phyloP scores from a whole-genome alignment of 2,329 filamentous ascomycete species.

The Emergomyces pasteurianus region DNA sequence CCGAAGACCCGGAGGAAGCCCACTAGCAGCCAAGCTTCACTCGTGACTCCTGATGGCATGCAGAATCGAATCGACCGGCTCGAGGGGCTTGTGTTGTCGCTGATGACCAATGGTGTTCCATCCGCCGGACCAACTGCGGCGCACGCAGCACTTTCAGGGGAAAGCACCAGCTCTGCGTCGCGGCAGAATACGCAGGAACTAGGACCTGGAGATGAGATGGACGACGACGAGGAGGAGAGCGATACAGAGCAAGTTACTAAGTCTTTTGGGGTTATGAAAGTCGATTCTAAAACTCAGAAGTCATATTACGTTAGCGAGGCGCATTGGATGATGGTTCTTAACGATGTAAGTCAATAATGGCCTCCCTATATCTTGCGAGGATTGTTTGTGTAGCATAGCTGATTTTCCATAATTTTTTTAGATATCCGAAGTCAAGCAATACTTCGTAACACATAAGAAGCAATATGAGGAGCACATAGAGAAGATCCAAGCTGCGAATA shows the following conservation, averaged over 20 bases:
- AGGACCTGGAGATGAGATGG: slow-evolving; percentile 23
- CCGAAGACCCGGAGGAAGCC: slow-evolving; percentile 75
- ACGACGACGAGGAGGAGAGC: slow-evolving; percentile 51
- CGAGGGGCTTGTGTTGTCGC: slow-evolving; percentile 77
- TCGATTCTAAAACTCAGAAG: slow-evolving; percentile 62
- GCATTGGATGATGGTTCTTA: slow-evolving; percentile 69
- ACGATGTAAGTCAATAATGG: slow-evolving; percentile 41
- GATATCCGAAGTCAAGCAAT: slow-evolving; percentile 88
- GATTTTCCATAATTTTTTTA: slow-evolving; percentile 21
- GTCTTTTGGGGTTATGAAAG: slow-evolving; percentile 70
- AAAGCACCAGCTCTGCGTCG: slow-evolving; percentile 24
- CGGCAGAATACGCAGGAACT: slow-evolving; percentile 23
- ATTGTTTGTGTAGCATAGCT: not conserved
- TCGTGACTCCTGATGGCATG: slow-evolving; percentile 79
- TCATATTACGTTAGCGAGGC: slow-evolving; percentile 72
- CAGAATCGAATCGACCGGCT: slow-evolving; percentile 94
- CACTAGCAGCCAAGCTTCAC: slow-evolving; percentile 38
- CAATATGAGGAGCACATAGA: slow-evolving; percentile 74
- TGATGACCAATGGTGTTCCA: slow-evolving; percentile 81
- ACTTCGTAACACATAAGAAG: slow-evolving; percentile 75
- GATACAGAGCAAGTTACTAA: slow-evolving; percentile 59
- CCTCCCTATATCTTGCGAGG: not conserved
- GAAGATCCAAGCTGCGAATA: slow-evolving; percentile 48
- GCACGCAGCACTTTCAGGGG: slow-evolving; percentile 23
- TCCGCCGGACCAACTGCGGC: slow-evolving; percentile 45